Base-by-base conservation (phyloP, 306 rosid species). In the Vigna angularis region DNA sequence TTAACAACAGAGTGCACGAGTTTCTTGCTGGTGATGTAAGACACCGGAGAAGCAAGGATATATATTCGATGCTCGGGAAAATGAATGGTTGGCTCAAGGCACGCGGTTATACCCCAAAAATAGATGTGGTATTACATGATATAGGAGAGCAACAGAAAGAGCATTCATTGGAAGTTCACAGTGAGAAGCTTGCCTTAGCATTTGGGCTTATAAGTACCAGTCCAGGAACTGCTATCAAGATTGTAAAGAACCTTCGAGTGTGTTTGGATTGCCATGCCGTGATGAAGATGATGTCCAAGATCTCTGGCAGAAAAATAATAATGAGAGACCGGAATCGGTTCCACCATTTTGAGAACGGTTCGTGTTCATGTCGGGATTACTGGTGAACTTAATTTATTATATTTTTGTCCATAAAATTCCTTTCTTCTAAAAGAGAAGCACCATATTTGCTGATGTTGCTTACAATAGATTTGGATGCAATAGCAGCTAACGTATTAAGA, bases 141-240 rank as follows among this genome's bases (percentile, higher is more conserved):
- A 65, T 91, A 26, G 91, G 81, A 74, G 90, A 88, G 81, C 83
- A 83, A 57, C 87, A 90, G 40, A 93, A 93, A 57, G 87, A 89
- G 83, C 88, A 73, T 24, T 90, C 89, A 16, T 88, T 93, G 28
- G 90, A 86, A 80, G 97, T 91, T 74, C 98, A 93, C 45, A 88
- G 97, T 42, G 96, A 91, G 87, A 93, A 90, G 79, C 93, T 93
- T 62, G 97, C 96, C 17, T 74, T 90, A 63, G 97, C 98, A 50
- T 91, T 87, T 24, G 98, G 97, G 80, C 91, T 94, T 26, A 89
- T 91, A 52, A 87, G 97, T 52, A 87, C 93, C 26, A 79, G 79
- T 20, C 87, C 87, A 2, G 94, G 91, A 53, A 84, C 88, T 24
- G 74, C 90, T 1, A 80, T 91, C 73, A 94, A 90, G 83, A 86